Base-by-base conservation (phyloP, 352 stramenopile genomes). In the Phytophthora hibernalis region DNA sequence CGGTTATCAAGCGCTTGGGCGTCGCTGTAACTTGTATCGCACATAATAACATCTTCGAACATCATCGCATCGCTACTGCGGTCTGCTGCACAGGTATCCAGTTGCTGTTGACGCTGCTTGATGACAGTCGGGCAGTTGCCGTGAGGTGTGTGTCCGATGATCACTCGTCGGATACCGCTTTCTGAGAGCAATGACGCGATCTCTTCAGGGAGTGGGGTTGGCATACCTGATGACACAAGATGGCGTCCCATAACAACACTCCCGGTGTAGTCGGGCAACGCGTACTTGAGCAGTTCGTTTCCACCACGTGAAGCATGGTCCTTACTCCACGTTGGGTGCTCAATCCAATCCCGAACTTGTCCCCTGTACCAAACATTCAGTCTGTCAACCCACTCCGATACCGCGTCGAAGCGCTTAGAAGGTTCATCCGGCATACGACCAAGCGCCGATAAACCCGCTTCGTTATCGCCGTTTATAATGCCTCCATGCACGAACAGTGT, bases 401-500 rank as follows among this genome's bases (percentile, higher is more conserved):
- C 54, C 28, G 68, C 78, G 12, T 75, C 51, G 47, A 74, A 79
- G 0, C 52, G 58, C n/a, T 65, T 72, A 2, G 54, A 68, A 1
- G 76, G 50, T 51, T 75, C 61, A 47, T 69, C 70, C 35, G 93
- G 93, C 16, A 98, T 82, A 53, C 76, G 82, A 18, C 92, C 87
- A 38, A 97, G 77, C 6, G 83, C 82, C 22, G 76, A 77, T 5
- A 66, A 61, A 51, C 82, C 70, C 16, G 75, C 61, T 3, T 64
- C 43, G 18, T 82, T 67, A 20, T 74, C 68, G 12, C 58, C 67
- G 20, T 69, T 83, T 33, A 96, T 84, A 55, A 98, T 86, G 1
- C 92, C 94, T 30, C 94, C 94, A 55, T 98, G 94, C 40, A 97
- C 87, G 83, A 98, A 98, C n/a, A 98, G 77, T 54, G 92, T 98